Evolutionary conservation across 768 basidiomycete species (phyloP), one percentile per base, ranked within the genome.

Genomic region (Pleurotus giganteus): DNA sequence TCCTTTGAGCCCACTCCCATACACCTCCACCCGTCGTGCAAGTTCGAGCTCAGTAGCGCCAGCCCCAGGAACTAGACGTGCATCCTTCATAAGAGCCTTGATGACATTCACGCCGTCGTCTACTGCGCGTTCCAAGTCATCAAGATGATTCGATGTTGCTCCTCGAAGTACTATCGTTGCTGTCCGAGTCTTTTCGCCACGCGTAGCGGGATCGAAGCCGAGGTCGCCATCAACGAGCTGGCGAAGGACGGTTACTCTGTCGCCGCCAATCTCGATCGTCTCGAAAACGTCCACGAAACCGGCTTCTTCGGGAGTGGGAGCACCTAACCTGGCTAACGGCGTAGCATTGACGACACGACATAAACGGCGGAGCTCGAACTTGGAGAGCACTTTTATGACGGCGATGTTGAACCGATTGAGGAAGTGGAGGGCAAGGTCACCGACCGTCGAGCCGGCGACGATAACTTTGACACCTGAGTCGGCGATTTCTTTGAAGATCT

Each of bases 31-130:
- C 44, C 89, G 74, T 66, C 79, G 82, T 3, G 90, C 88, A n/a
- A 99, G 81, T 75, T 95, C 96, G 41, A 98, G 76, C 74, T 99
- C 97, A 24, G 88, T 84, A 1, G 97, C 92, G 9, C 96, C 97
- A 5, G 94, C 97, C 3, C 97, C 97, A 5, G 97, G 88, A 1
- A 98, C 90, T 56, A 98, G 76, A 43, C 95, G 76, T 24, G 86
- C 78, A 63, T 99, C 96, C 68, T 95, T 94, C 64, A 99, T 71
- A 59, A 99, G 69, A 26, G 89, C 81, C 71, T 98, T 94, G 74
- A 99, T 89, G 39, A 96, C 96, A 71, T 91, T 94, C 59, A 95
- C 94, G 24, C 96, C 97, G 63, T 98, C 95, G 66, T 98, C 97
- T 44, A 99, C 79, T 26, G 96, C 94, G 24, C 97, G 83, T 70